Evolutionary conservation across 139 green algal species (phyloP).

Genomic region (Haematococcus lacustris): DNA sequence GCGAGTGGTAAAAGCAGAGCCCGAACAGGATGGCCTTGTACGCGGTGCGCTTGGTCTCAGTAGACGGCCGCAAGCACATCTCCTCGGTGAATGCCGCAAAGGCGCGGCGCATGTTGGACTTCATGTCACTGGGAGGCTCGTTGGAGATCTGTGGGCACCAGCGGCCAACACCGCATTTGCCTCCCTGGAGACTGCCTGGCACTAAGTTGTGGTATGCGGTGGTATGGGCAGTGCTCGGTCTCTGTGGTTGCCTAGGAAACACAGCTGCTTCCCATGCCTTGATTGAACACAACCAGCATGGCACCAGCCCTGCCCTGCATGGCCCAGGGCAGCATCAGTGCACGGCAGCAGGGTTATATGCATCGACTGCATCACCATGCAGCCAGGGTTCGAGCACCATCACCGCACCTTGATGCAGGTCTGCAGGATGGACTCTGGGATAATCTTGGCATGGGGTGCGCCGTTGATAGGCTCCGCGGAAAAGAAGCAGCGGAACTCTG

Average conservation of each 20-base stretch:
- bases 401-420: conserved; percentile 57
- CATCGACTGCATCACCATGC: too few species aligned
- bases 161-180: background rate
- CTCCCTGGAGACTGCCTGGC: too few species aligned
- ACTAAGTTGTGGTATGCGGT: too few species aligned
- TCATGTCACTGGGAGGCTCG: conserved; percentile 80
- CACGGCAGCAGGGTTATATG: too few species aligned
- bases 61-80: conserved; percentile 48
- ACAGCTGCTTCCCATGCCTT: too few species aligned
- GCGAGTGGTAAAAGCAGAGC: conserved; percentile 87
- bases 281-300: too few species aligned
- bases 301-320: too few species aligned
- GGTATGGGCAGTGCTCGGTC: too few species aligned
- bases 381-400: too few species aligned
- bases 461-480: conserved; percentile 83
- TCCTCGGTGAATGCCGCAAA: conserved; percentile 67
- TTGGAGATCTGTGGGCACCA: conserved; percentile 60
- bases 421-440: conserved; percentile 79
- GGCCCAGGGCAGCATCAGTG: too few species aligned
- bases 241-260: too few species aligned
- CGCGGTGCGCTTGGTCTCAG: conserved; percentile 52
- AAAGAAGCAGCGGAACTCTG: conserved; percentile 87
- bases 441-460: conserved; percentile 68
- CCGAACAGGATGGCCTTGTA: conserved; percentile 76
- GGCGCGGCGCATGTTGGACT: conserved; percentile 78